Evolutionary conservation across 2,329 filamentous ascomycete species (phyloP).

Genomic region (Hypoxylon sp.): DNA sequence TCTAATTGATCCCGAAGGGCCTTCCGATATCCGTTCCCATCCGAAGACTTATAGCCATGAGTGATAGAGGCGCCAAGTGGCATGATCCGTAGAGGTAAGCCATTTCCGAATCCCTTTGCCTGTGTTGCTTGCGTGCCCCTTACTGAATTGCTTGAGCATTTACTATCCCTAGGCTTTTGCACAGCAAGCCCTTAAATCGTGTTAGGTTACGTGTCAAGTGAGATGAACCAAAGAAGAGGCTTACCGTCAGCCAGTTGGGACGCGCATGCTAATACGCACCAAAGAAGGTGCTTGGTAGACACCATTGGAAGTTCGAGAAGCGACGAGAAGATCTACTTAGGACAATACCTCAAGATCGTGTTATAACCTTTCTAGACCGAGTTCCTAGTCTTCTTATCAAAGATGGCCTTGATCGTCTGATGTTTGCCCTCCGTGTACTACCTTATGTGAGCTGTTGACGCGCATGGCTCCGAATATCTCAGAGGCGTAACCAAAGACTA

Average conservation of each 20-base stretch:
- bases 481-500: constrained; percentile 20
- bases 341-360: not conserved
- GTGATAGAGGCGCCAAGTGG: constrained; percentile 59
- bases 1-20: constrained; percentile 55
- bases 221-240: constrained; percentile 1
- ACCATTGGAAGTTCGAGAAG: constrained; percentile 23
- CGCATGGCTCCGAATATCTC: constrained; percentile 1
- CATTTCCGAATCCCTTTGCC: constrained; percentile 44
- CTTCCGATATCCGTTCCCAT: constrained; percentile 58
- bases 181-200: constrained; percentile 30
- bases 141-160: not conserved
- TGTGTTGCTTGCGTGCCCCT: constrained; percentile 1
- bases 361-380: not conserved
- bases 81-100: constrained; percentile 54
- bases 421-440: constrained; percentile 16
- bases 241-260: constrained; percentile 35
- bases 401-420: constrained; percentile 11
- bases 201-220: constrained; percentile 14
- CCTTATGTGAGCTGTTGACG: constrained; percentile 3
- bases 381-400: constrained; percentile 8
- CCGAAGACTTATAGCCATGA: constrained; percentile 53
- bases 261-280: constrained; percentile 36
- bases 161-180: not conserved
- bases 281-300: constrained; percentile 28
- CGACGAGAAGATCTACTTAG: not conserved